phyloP scores from a whole-genome alignment of 768 basidiomycete species.

The Lactarius akahatsu region DNA sequence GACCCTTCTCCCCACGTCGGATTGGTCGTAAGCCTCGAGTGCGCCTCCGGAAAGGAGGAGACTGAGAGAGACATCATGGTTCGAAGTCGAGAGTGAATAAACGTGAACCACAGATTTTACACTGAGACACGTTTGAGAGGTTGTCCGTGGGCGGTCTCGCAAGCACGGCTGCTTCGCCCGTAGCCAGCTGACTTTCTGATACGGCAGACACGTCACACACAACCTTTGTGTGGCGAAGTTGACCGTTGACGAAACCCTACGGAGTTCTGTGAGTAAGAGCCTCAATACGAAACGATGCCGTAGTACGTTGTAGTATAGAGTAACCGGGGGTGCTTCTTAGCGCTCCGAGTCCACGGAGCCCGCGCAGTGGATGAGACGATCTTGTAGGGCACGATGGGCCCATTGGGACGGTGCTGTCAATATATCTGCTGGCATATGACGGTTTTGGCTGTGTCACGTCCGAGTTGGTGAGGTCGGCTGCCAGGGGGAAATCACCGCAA shows the following conservation, averaged over 20 bases:
- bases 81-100: not conserved
- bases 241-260: not conserved
- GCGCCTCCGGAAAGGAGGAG: slow-evolving; percentile 28
- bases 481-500: slow-evolving; percentile 1
- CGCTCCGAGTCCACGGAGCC: slow-evolving; percentile 1
- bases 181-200: not conserved
- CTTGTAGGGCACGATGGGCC: not conserved
- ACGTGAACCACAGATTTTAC: not conserved
- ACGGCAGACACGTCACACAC: not conserved
- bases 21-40: not conserved
- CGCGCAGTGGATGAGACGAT: not conserved
- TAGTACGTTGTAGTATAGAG: not conserved
- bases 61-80: slow-evolving; percentile 26
- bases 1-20: not conserved
- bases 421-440: not conserved
- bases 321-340: not conserved
- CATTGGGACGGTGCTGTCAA: not conserved
- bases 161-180: not conserved
- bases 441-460: not conserved
- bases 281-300: not conserved
- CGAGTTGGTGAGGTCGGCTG: slow-evolving; percentile 1
- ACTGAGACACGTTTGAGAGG: not conserved
- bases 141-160: not conserved
- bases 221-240: not conserved
- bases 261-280: not conserved